Percentiles rank a stretch among this genome's conserved stretches.
Conservation (phyloP, 2,329 filamentous ascomycete genomes). For the Colletotrichum musae region DNA sequence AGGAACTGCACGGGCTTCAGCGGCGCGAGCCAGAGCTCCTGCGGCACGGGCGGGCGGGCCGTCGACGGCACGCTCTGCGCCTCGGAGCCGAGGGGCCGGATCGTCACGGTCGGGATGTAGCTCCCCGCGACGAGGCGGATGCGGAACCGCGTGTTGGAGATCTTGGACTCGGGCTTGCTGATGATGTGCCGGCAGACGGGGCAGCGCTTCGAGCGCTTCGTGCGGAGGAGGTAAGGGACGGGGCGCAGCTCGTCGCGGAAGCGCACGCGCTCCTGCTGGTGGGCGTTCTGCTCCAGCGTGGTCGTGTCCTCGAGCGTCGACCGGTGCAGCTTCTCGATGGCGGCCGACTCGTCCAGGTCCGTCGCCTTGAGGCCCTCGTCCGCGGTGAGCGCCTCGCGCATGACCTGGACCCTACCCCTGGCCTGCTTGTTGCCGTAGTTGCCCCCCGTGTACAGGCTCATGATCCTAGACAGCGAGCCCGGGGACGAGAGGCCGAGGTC, state of each 20-base stretch:
- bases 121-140: conserved; percentile 91
- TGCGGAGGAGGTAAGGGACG: conserved; percentile 85
- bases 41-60: conserved; percentile 50
- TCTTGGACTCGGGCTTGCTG: conserved; percentile 92
- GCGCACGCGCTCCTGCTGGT: conserved; percentile 67
- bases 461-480: conserved; percentile 86
- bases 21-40: conserved; percentile 65
- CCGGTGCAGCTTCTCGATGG: conserved; percentile 71
- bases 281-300: conserved; percentile 63
- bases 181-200: conserved; percentile 94
- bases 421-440: conserved; percentile 76
- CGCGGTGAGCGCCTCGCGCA: conserved; percentile 82
- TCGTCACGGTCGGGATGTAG: conserved; percentile 87
- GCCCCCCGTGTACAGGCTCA: conserved; percentile 86
- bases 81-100: conserved; percentile 72
- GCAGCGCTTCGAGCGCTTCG: conserved; percentile 95
- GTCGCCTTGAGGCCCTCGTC: conserved; percentile 80
- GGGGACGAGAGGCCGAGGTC: conserved; percentile 80
- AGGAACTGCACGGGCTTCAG: conserved; percentile 82
- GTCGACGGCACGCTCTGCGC: conserved; percentile 42
- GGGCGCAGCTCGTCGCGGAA: conserved; percentile 85
- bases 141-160: conserved; percentile 89
- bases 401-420: conserved; percentile 72
- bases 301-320: conserved; percentile 76
- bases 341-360: conserved; percentile 72